phyloP scores from a whole-genome alignment of 768 basidiomycete genomes.

The Peribolospora kevripleyi region DNA sequence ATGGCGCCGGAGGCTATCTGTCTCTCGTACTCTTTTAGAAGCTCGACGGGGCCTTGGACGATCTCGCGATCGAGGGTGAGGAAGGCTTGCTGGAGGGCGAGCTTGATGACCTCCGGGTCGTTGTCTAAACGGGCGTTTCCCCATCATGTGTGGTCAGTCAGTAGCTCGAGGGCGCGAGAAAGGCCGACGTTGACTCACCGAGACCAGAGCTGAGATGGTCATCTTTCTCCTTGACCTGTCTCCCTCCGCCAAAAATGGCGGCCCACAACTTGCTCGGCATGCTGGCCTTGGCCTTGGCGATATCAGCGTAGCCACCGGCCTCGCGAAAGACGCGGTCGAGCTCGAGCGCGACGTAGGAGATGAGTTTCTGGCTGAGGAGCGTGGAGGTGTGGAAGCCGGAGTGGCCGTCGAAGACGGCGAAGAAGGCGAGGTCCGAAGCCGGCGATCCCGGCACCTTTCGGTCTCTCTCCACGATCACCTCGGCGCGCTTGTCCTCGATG shows the following conservation, averaged over 20 bases:
- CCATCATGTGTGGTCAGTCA: no score
- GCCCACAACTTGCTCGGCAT: background rate
- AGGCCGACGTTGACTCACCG: no score
- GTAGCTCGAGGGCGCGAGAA: no score
- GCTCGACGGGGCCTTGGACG: no score
- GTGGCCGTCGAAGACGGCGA: conserved; percentile 40
- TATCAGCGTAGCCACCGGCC: conserved; percentile 24
- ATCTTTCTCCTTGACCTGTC: no score
- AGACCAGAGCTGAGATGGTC: no score
- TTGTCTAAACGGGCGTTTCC: no score
- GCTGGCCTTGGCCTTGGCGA: background rate
- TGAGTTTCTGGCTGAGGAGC: conserved; percentile 56
- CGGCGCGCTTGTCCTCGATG: conserved; percentile 67
- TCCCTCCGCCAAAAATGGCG: background rate
- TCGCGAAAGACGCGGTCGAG: conserved; percentile 23
- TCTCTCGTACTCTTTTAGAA: no score
- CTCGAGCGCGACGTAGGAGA: conserved; percentile 59
- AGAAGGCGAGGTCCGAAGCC: conserved; percentile 1
- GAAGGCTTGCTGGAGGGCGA: no score
- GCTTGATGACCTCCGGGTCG: no score
- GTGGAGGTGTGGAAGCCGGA: conserved; percentile 59
- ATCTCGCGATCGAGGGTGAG: no score
- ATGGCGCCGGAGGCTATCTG: no score
- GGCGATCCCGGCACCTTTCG: background rate
- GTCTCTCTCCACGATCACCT: conserved; percentile 41